Base-by-base conservation (phyloP, 345 rosid genomes). In the Combretum micranthum region DNA sequence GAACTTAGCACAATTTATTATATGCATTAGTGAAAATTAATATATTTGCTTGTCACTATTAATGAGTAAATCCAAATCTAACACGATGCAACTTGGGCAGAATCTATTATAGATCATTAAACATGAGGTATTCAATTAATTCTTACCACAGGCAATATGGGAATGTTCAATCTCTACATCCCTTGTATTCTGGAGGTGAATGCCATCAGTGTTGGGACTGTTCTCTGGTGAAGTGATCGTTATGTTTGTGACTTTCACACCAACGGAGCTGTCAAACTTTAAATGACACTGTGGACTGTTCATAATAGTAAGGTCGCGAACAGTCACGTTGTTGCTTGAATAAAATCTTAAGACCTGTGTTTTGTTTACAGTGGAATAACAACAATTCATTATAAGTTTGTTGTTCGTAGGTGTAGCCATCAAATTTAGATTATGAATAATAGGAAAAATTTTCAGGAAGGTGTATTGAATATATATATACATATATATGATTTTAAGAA, bases 181-280 rank as follows among this genome's bases (percentile, higher is more conserved):
- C 63, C 68, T 72, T 42, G 96, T 79, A 72, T 84, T 85, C 55
- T 88, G 98, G 21, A 88, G 82, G 75, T 88, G 98, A 66, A 91
- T 91, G 2, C 95, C 98, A 47, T 88, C 98, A 15, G 98, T 88
- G 59, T 91, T 85, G 42, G 95, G 90, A 64, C 95, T 88, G 20
- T 65, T 67, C 53, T 61, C 78, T 4, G 96, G 98, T 1, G 98
- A 83, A 57, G 72, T 75, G 22, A 91, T 83, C 5, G 89, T 75
- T 11, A 91, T 61, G 60, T 91, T 88, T 44, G 78, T 51, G 44
- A 91, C 73, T 51, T 58, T 66, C 53, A 91, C 73, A 12, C 90
- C 86, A 2, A 64, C 62, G 13, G 90, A 88, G 59, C 60, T 77
- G 75, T 91, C 95, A 48, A 91, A 88, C 72, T 91, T 91, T 19